Evolutionary conservation across 495 filamentous ascomycete genomes (phyloP), one percentile per base, ranked within the genome.

Genomic region (Cladorrhinum samala): DNA sequence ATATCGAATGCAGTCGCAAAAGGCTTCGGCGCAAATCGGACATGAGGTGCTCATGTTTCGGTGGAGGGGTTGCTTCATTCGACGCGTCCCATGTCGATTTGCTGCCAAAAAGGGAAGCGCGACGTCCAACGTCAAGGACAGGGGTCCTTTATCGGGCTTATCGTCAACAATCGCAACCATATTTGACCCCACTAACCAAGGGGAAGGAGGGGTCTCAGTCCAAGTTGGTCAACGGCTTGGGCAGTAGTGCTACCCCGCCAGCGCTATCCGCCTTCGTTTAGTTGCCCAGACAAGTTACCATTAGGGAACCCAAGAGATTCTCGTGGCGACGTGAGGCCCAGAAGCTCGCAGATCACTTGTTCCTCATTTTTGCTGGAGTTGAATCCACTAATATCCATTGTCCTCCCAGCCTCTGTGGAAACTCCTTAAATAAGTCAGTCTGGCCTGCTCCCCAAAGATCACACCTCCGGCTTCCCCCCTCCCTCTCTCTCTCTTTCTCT

Each of bases 121-220:
- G 27, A 6, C 27, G 11, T 6, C 27, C 27, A 33, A 11, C 6
- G 11, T 6, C 27, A 33, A 11, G 27, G 27, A 11, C 45, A 47
- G 45, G 23, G 45, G 16, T 47, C 45, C 18, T 23, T 47, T 47
- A 47, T 47, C 45, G 45, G 21, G 11, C 21, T 47, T 27, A 47
- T 47, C 24, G 24, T 5, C 6, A 41, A 41, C 11, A 41, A 41
- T 18, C 39, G 6, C 39, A 41, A 14, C 39, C 39, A 37, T 14
- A 41, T 6, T 41, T 41, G 8, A 20, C 24, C 45, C 45, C 45
- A 20, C 21, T 23, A 16, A 30, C 25, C 27, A 47, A 47, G 45
- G 45, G 45, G 45, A 25, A 30, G 45, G 45, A 47, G 45, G 45
- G 45, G 45, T 47, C 45, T 5, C 4, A 5, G 45, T 47, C 5